Evolutionary conservation across 106 monocot species (phyloP).

Genomic region (Triglochin maritima): DNA sequence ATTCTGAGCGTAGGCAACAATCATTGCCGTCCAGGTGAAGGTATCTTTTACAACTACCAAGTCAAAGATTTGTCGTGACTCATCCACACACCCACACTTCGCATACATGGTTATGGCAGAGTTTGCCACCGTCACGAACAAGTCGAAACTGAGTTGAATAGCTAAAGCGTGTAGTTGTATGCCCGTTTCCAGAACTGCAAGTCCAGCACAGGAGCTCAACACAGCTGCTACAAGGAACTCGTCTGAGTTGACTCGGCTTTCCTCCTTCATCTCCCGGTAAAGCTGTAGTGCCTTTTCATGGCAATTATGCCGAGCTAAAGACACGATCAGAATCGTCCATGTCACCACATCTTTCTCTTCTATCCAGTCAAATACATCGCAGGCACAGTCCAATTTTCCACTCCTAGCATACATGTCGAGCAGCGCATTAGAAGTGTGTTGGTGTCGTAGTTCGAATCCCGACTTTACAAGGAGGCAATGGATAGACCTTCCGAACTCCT

Average conservation of each 20-base stretch:
- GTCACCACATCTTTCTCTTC: constrained; percentile 24
- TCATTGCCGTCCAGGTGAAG: constrained; percentile 45
- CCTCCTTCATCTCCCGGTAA: constrained; percentile 24
- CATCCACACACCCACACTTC: constrained; percentile 35
- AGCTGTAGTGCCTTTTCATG: constrained; percentile 21
- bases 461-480: constrained; percentile 19
- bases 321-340: constrained; percentile 40
- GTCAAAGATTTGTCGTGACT: constrained; percentile 34
- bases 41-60: constrained; percentile 16
- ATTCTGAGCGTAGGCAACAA: constrained; percentile 47
- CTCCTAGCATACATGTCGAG: constrained; percentile 26
- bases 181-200: constrained; percentile 32
- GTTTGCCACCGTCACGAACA: constrained; percentile 42
- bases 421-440: constrained; percentile 33
- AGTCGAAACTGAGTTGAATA: constrained; percentile 13
- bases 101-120: constrained; percentile 50
- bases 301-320: constrained; percentile 20
- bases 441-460: constrained; percentile 10
- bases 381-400: constrained; percentile 18
- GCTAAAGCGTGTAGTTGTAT: constrained; percentile 29
- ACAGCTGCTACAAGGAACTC: constrained; percentile 33
- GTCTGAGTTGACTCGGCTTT: constrained; percentile 16
- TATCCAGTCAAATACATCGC: constrained; percentile 28
- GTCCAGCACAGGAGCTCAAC: constrained; percentile 44
- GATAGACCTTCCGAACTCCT: constrained; percentile 14